Base-by-base conservation (phyloP, 2,329 filamentous ascomycete species). In the Fusarium setosum region DNA sequence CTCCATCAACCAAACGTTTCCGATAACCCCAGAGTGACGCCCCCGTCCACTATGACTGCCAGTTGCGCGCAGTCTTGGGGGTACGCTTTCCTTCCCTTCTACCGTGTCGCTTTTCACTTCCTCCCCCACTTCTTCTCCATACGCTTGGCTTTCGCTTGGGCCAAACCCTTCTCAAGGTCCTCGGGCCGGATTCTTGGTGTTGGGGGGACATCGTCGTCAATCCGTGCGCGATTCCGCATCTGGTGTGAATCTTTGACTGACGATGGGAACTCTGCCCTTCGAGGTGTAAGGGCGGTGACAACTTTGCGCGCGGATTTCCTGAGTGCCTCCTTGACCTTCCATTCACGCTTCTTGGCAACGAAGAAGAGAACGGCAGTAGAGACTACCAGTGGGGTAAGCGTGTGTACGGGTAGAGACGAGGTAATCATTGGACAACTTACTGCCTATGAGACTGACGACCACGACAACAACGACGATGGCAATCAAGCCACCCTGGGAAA, bases 261-360 rank as follows among this genome's bases (percentile, higher is more conserved):
- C 44, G 78, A 83, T 4, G 88, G 88, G 61, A 90, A 90, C 68
- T 89, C 86, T 56, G 82, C 77, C 56, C 87, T 82, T 45, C 87
- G 80, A 6, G 88, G 88, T n/a, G 88, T 90, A 55, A 90, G 81
- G 6, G 84, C 88, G 5, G 83, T 85, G 40, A 85, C 86, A 24
- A 90, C 86, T 72, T 82, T 88, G 63, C 83, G 84, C 29, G 88
- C 88, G 2, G 92, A 94, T 65, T 86, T 87, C 55, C 90, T 86
- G 57, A 96, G 83, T 26, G 84, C 91, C 74, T 92, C 88, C 59
- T 89, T 87, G 68, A 96, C 82, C 67, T 89, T 91, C 93, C 93
- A 96, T 77, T 94, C 92, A 44, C 90, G 88, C 80, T 93, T 94
- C 83, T 96, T 96, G 55, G 93, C 91, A 34, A 95, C 76, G 76